Evolutionary conservation across 306 rosid genomes (phyloP).

Genomic region (Casuarina cunninghamiana): DNA sequence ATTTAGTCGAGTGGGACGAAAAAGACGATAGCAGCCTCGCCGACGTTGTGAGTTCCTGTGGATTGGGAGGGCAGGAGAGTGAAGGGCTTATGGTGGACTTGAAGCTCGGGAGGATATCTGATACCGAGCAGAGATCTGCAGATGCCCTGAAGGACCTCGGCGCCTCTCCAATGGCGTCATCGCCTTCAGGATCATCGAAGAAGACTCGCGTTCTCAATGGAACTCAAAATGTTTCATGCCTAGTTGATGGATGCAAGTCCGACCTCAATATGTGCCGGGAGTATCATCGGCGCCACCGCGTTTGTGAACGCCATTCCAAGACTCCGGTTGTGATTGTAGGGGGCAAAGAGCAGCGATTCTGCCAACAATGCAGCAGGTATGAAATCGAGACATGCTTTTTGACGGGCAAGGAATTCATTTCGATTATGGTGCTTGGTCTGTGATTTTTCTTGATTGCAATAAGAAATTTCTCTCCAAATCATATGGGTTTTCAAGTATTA

Average conservation of each 20-base stretch:
- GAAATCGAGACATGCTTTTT: neutral
- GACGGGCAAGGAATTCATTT: neutral
- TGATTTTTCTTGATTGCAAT: neutral
- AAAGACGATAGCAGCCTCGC: slow-evolving; percentile 25
- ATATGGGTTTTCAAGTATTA: slow-evolving; percentile 4
- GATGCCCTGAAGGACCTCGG: slow-evolving; percentile 2
- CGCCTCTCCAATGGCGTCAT: slow-evolving; percentile 20
- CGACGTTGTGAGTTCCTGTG: slow-evolving; percentile 27
- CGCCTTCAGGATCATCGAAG: slow-evolving; percentile 47
- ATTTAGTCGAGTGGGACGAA: slow-evolving; percentile 48
- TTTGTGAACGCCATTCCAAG: slow-evolving; percentile 82
- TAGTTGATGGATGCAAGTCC: slow-evolving; percentile 77
- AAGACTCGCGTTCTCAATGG: slow-evolving; percentile 49
- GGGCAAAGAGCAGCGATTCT: slow-evolving; percentile 77
- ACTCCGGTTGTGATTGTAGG: slow-evolving; percentile 65
- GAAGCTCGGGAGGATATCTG: slow-evolving; percentile 43
- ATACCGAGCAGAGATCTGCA: slow-evolving; percentile 28
- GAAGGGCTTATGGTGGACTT: slow-evolving; percentile 42
- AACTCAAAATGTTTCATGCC: slow-evolving; percentile 50
- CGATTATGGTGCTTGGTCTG: neutral
- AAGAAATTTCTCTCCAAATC: neutral
- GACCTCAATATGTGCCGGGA: slow-evolving; percentile 84
- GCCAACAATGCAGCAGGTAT: slow-evolving; percentile 97
- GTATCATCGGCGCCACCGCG: slow-evolving; percentile 79
- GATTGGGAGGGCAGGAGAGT: slow-evolving; percentile 19